Evolutionary conservation across 352 stramenopile genomes (phyloP).

Genomic region (Phytopythium chamaehyphon): DNA sequence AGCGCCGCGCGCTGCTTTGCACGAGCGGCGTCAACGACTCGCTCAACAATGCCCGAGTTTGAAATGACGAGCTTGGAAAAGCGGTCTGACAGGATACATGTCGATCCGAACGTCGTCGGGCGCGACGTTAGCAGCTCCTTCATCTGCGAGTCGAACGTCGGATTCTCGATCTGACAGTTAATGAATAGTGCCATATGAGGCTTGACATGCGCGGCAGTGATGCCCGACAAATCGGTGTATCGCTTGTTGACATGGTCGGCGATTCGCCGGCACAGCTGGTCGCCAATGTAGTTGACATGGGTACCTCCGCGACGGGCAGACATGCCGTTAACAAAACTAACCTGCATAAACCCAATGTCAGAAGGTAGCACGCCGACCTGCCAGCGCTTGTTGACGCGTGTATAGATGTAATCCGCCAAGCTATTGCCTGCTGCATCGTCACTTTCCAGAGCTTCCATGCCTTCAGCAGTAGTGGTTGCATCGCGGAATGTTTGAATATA

Average conservation of each 20-base stretch:
- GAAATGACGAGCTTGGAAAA: conserved; percentile 94
- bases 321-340: conserved; percentile 99
- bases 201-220: conserved; percentile 95
- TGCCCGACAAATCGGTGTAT: conserved; percentile 83
- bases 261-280: conserved; percentile 85
- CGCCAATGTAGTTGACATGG: conserved; percentile 91
- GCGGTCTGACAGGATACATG: conserved; percentile 90
- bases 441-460: conserved; percentile 16
- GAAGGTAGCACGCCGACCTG: conserved; percentile 92
- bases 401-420: conserved; percentile 84
- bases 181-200: conserved; percentile 98
- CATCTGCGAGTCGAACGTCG: conserved; percentile 99
- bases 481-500: conserved; percentile 92
- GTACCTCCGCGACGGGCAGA: conserved; percentile 95
- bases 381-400: conserved; percentile 94
- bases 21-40: conserved; percentile 89
- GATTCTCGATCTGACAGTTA: conserved; percentile 98
- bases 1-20: conserved; percentile 94
- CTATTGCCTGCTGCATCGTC: conserved; percentile 52
- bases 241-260: conserved; percentile 96
- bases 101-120: conserved; percentile 82
- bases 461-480: conserved; percentile 33
- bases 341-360: conserved; percentile 93
- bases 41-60: conserved; percentile 95
- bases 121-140: conserved; percentile 98